Base-by-base conservation (phyloP, 306 rosid genomes). In the Mimosa pudica region DNA sequence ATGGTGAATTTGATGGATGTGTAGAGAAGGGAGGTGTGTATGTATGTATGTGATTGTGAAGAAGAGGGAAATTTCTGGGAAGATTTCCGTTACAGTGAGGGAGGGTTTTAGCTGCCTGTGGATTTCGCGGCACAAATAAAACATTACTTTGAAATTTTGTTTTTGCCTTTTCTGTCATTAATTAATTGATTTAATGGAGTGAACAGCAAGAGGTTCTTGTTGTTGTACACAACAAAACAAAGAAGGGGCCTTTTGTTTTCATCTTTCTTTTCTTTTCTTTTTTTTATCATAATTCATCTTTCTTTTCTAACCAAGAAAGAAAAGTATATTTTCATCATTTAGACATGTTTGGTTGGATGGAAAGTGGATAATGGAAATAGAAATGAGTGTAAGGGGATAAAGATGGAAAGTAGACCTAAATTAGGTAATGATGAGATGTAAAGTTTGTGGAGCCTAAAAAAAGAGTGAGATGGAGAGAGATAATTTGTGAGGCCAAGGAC, bases 71-170 rank as follows among this genome's bases (percentile, higher is more conserved):
- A 4, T 38, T 55, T 11, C 11, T 36, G 24, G 10, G 41, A 74
- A 30, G 24, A 17, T 41, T 55, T 60, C 77, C 61, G 67, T 13
- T 30, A 20, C 30, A 10, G 35, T 30, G 13, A 51, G 35, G 47
- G 13, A 51, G 49, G 49, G 38, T 16, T 73, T 33, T 35, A 20
- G 77, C 76, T 46, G 35, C 36, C 36, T 18, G 4, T 10, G 5
- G 41, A 35, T 55, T 74, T 55, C 77, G 68, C 68, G 78, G 78
- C 54, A 57, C 78, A 18, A 18, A 57, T 7, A 12, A 18, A 41
- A 18, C 10, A 11, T 6, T 32, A 38, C 45, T 49, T 47, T 71
- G 75, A 48, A 71, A 46, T 20, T 20, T 20, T 20, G 10, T 18
- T 70, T 55, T 20, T 44, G 16, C 17, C 2, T 1, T 4, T 65